These are phyloP conservation scores for Chlamydomonas sp. DNA, from an alignment of 139 green algal genomes.

Conservation along the genomic window DNA sequence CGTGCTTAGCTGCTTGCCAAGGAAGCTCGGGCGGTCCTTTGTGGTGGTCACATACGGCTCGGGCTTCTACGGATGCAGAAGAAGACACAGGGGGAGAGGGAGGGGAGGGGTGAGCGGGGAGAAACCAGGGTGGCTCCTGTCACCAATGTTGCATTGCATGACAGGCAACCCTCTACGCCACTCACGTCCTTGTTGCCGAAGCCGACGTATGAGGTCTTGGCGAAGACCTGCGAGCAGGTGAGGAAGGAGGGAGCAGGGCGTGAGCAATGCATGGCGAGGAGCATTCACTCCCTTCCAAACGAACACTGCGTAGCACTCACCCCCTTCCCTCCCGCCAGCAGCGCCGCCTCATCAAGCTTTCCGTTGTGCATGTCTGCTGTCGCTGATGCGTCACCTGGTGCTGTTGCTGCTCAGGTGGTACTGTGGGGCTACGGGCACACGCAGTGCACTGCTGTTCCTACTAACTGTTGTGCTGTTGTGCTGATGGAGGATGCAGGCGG, in stretches of 20 bases:
- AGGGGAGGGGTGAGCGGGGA: background rate
- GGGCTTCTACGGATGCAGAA: slow-evolving; percentile 30
- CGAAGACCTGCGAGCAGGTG: slow-evolving; percentile 33
- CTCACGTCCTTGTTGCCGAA: slow-evolving; percentile 45
- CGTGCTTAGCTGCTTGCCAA: slow-evolving; percentile 59
- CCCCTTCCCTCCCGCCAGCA: slow-evolving; percentile 55
- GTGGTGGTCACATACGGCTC: slow-evolving; percentile 46
- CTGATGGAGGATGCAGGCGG: too few species aligned
- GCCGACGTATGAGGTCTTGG: slow-evolving; percentile 58
- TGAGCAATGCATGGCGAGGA: background rate
- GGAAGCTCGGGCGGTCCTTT: slow-evolving; percentile 34
- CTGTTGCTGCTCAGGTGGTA: too few species aligned
- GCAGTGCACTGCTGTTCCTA: too few species aligned
- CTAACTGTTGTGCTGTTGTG: too few species aligned
- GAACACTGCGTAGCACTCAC: slow-evolving; percentile 26
- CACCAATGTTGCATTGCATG: too few species aligned
- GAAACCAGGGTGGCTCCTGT: too few species aligned
- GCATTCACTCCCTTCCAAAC: slow-evolving; percentile 47
- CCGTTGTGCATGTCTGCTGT: too few species aligned
- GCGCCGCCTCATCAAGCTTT: slow-evolving; percentile 55
- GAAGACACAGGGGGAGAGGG: background rate
- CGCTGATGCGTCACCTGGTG: too few species aligned
- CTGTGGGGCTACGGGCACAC: too few species aligned
- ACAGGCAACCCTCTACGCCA: background rate
- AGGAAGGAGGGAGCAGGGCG: background rate